These are phyloP conservation scores for Aspergillus sclerotiicarbonarius DNA, from an alignment of 495 filamentous ascomycete species.

Conservation along the genomic window DNA sequence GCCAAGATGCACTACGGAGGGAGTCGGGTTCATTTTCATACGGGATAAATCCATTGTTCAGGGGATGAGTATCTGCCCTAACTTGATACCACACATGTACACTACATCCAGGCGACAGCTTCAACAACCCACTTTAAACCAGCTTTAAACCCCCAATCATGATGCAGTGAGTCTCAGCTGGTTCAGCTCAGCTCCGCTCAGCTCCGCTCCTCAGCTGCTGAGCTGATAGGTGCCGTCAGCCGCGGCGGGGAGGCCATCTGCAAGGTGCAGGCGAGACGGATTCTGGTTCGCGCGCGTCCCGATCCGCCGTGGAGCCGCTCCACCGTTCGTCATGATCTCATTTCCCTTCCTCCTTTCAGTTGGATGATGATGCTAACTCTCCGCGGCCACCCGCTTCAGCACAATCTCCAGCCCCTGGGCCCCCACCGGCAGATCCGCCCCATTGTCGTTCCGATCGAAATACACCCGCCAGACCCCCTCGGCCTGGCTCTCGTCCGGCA, in stretches of 20 bases:
- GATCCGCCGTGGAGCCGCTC: not conserved
- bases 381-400: constrained; percentile 23
- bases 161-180: not conserved
- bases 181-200: not conserved
- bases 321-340: not conserved
- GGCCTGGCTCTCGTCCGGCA: constrained; percentile 18
- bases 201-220: not conserved
- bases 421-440: constrained; percentile 24
- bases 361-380: not conserved
- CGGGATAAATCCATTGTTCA: no score
- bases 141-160: no score
- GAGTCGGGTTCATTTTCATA: no score
- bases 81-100: no score
- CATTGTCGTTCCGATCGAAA: constrained; percentile 29
- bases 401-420: constrained; percentile 24
- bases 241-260: not conserved
- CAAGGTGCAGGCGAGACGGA: not conserved
- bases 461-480: constrained; percentile 29
- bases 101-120: no score
- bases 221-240: not conserved
- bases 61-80: no score
- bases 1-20: not conserved
- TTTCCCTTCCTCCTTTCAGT: not conserved
- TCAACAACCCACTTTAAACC: no score
- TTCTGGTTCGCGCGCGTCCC: not conserved